Base-by-base conservation (phyloP, 148 eudicot genomes). In the Vaccinium corymbosum region DNA sequence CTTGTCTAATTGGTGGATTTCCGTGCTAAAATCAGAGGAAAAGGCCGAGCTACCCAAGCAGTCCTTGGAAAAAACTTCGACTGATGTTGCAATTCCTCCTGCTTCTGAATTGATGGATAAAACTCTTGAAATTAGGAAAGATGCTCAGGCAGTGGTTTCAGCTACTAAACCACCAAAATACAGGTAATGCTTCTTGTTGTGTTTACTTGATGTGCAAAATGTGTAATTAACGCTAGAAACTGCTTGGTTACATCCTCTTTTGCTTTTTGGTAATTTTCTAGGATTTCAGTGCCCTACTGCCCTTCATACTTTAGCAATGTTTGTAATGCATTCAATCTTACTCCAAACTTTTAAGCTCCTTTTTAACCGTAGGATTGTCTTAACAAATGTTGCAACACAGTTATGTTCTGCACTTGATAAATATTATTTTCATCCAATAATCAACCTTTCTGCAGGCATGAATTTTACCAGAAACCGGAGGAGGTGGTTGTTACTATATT, bases 401-500 rank as follows among this genome's bases (percentile, higher is more conserved):
- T 27, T 15, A 3, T 55, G 62, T 53, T 16, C 8, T 29, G 6
- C 56, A 7, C 20, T 53, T 29, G 51, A 52, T 50, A 7, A 19
- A 51, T 22, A 55, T 55, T 29, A 32, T 56, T n/a, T 78, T 53
- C 10, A 55, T 17, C 12, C 64, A 25, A 62, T 49, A 56, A 27
- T 22, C 46, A 59, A 52, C 42, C 64, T 68, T 70, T 84, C 72
- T 84, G 83, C 97, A 97, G 99, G 95, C 98, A 94, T 92, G 99
- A 92, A 87, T 97, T 89, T 83, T 97, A 93, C 90, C 99, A 97
- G 91, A 97, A 95, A 84, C 98, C 94, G 62, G 96, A 94, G 88
- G 98, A 97, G 85, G 94, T 91, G 51, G 98, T 97, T n/a, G 96
- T 97, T 20, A 93, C 98, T 66, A 85, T 97, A 85, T 94, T 97